Conservation (phyloP, 2,329 filamentous ascomycete species). For the Herpomyces periplanetae region DNA sequence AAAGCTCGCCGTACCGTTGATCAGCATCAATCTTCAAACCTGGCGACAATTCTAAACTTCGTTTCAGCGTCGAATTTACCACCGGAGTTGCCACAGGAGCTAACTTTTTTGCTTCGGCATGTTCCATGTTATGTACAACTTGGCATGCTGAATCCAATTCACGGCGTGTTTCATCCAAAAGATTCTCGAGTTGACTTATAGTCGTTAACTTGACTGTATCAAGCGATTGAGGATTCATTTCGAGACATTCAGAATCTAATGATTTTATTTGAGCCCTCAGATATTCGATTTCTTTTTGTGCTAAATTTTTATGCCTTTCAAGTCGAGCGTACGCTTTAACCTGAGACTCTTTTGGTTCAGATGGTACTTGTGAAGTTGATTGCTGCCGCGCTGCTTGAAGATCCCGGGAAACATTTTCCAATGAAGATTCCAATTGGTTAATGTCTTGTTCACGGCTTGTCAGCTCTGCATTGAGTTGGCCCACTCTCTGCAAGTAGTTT, state of each 20-base stretch:
- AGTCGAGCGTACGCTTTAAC: slow-evolving; percentile 30
- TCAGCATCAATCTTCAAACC: slow-evolving; percentile 15
- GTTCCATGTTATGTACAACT: slow-evolving; percentile 24
- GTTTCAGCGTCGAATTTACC: too few relatives aligned
- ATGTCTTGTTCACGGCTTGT: slow-evolving; percentile 36
- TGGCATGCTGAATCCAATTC: slow-evolving; percentile 31
- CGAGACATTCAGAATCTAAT: slow-evolving; percentile 52
- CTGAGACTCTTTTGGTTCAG: too few relatives aligned
- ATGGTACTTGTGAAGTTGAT: slow-evolving; percentile 20
- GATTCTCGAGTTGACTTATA: slow-evolving; percentile 39
- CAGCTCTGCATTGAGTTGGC: slow-evolving; percentile 35
- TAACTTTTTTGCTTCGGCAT: slow-evolving; percentile 6
- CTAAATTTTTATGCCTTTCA: slow-evolving; percentile 48
- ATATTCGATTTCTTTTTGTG: slow-evolving; percentile 72
- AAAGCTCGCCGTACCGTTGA: slow-evolving; percentile 38
- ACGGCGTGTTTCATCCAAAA: slow-evolving; percentile 47
- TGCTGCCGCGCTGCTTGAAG: slow-evolving; percentile 16
- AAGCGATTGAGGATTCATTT: slow-evolving; percentile 38
- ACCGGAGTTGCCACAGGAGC: slow-evolving; percentile 8
- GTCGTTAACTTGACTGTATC: slow-evolving; percentile 34
- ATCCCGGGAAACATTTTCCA: slow-evolving; percentile 19
- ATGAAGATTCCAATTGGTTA: slow-evolving; percentile 27
- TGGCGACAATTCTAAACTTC: too few relatives aligned
- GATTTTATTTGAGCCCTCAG: slow-evolving; percentile 64
- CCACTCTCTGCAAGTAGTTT: slow-evolving; percentile 38